A percentile compares a stretch with the other conserved stretches of the same genome.
Conservation (phyloP, 257 asterid genomes). For the Thymus quinquecostatus region DNA sequence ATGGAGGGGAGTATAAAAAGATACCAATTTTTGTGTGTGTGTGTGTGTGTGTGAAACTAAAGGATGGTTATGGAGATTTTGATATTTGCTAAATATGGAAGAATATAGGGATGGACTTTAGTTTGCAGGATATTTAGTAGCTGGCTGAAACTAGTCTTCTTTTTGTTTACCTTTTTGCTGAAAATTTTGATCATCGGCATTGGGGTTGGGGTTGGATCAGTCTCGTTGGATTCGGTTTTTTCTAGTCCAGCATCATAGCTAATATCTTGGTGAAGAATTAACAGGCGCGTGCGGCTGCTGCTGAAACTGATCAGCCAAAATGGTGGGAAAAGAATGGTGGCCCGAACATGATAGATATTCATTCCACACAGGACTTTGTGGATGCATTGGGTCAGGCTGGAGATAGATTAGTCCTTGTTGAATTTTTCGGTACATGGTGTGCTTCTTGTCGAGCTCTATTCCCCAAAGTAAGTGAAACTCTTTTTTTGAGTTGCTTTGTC, state of each 20-base stretch:
- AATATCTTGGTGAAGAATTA: not conserved
- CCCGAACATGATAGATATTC: constrained; percentile 77
- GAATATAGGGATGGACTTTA: not conserved
- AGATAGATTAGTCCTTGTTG: constrained; percentile 76
- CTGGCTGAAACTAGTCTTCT: not conserved
- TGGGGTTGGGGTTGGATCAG: not conserved
- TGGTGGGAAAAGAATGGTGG: constrained; percentile 85
- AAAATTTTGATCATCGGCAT: not conserved
- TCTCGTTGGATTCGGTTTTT: constrained; percentile 7
- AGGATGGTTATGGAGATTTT: constrained; percentile 15
- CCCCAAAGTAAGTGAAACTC: constrained; percentile 60
- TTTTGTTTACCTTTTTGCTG: not conserved
- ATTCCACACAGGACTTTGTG: constrained; percentile 71
- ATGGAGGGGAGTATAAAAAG: not conserved
- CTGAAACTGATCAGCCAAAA: constrained; percentile 61
- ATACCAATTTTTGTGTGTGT: not conserved
- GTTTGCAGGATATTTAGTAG: not conserved
- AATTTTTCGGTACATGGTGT: constrained; percentile 83
- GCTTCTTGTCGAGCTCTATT: constrained; percentile 86
- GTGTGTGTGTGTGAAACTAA: constrained; percentile 14
- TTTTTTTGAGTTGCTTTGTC: constrained; percentile 3
- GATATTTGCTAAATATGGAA: constrained; percentile 7
- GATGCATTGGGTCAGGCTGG: constrained; percentile 76
- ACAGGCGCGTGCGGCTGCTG: constrained; percentile 57
- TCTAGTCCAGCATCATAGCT: not conserved